A percentile compares a stretch with the other conserved stretches of the same genome.
These are phyloP conservation scores for Tripterygium wilfordii DNA, from an alignment of 177 flowering plant species.

Conservation along the genomic window DNA sequence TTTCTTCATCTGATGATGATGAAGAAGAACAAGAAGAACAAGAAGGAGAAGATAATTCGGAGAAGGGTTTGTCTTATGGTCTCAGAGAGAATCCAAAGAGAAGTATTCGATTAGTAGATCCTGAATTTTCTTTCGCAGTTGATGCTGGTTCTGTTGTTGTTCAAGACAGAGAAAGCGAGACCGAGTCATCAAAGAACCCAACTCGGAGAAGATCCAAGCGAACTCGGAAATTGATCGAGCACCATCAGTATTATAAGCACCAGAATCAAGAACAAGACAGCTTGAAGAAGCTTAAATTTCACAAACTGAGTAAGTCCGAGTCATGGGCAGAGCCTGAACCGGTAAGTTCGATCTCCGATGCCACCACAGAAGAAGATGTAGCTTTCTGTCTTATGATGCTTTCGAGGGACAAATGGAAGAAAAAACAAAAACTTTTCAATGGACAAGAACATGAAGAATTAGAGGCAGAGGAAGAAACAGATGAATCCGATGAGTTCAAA, in stretches of 20 bases:
- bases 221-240: constrained; percentile 16
- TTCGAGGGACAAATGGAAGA: constrained; percentile 57
- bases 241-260: constrained; percentile 3
- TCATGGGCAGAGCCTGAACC: constrained; percentile 34
- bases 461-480: constrained; percentile 16
- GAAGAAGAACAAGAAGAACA: too few species aligned
- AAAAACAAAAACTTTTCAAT: constrained; percentile 1
- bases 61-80: constrained; percentile 20
- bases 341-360: constrained; percentile 61
- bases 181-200: constrained; percentile 56
- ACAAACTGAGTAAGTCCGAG: constrained; percentile 2
- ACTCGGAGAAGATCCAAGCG: constrained; percentile 52
- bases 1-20: constrained; percentile 29
- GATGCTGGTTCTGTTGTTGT: constrained; percentile 41
- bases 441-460: constrained; percentile 13
- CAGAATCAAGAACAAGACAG: constrained; percentile 1
- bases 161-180: constrained; percentile 73
- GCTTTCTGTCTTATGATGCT: constrained; percentile 78
- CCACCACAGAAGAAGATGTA: constrained; percentile 64
- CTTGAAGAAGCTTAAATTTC: constrained; percentile 5
- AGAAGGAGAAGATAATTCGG: constrained; percentile 32
- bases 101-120: constrained; percentile 44
- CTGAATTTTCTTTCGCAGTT: constrained; percentile 44
- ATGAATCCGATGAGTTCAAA: constrained; percentile 27
- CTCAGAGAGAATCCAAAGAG: constrained; percentile 59